Evolutionary conservation across 2,329 filamentous ascomycete species (phyloP), one percentile per base, ranked within the genome.

Genomic region (Aspergillus piperis): DNA sequence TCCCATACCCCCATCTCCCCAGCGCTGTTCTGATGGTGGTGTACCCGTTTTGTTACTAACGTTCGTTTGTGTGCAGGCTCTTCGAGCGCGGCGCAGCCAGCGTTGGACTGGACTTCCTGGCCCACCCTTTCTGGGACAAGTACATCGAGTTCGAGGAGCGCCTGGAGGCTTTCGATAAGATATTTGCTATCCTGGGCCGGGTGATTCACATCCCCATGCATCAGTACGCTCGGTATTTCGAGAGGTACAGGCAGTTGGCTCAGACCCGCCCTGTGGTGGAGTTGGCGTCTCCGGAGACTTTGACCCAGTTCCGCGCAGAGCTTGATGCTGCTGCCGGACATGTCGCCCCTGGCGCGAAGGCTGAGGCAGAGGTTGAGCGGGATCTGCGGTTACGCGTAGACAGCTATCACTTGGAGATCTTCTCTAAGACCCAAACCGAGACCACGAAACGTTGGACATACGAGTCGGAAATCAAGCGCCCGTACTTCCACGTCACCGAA

Each of bases 111-210:
- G 95, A 99, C 77, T 99, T 96, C 73, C 83, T 96, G 30, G 90
- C 93, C 2, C 92, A 97, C 73, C 92, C 92, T 1, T 97, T 99
- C 80, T 99, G 95, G 95, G 95, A 99, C 77, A 98, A 96, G 78
- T 99, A 96, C 72, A 87, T 99, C 65, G 95, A 98, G 74, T 98
- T 96, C 71, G 95, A 98, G 75, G 93, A 97, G 74, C 90, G 93
- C 1, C 83, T 94, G 63, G 92, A 96, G 70, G 87, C 90, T 0
- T 86, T 89, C 13, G 91, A 96, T 64, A 91, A 88, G 70, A 91
- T 97, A 57, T 96, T 96, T 68, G 87, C 86, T 42, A 91, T 99
- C 58, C 84, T 96, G 55, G 84, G 84, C 62, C 90, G 93, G 57
- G 85, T 97, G 58, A 90, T 96, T 57, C 86, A 90, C 70, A 92